Base-by-base conservation (phyloP, 495 filamentous ascomycete species). In the Neohortaea acidophila region DNA sequence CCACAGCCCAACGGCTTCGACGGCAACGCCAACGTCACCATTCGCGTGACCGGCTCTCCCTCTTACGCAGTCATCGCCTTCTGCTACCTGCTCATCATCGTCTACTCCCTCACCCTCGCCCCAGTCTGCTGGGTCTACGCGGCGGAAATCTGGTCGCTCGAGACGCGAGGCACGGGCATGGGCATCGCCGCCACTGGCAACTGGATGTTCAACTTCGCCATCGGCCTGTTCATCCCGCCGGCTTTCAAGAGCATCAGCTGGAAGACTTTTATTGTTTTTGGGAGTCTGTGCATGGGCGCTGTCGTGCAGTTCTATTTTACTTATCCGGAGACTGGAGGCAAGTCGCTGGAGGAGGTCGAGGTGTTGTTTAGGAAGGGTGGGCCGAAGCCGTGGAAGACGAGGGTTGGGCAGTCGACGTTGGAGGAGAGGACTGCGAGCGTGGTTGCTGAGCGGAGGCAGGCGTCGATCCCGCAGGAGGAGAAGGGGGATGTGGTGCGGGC, bases 61-160 rank as follows among this genome's bases (percentile, higher is more conserved):
- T 74, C 76, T 7, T 76, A 78, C 52, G 73, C 70, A 13, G 72
- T 85, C 20, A 81, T 86, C 51, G 80, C 79, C 0, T 79, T 74
- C 38, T 81, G 72, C 0, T 89, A 84, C 48, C 69, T 86, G 6
- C 81, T 87, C 43, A 74, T 83, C 33, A 77, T 76, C 2, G 67
- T 77, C 0, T 87, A 80, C 51, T 79, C 79, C 1, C 63, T 82
- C 11, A 85, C 81, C 9, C 53, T 80, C 36, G 78, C 77, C 1
- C 77, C 75, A 2, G 65, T 75, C 1, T 77, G 65, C 43, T 84
- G 79, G 79, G 67, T 83, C 41, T 84, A 85, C 57, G 72, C 76
- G 0, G 69, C 79, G 14, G 79, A 85, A 59, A 72, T 84, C 2
- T 84, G 77, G 68, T 75, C 75, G 0, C 64, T 83, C 8, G 77